phyloP scores from a whole-genome alignment of 768 basidiomycete species.

The Mycena sanguinolenta region DNA sequence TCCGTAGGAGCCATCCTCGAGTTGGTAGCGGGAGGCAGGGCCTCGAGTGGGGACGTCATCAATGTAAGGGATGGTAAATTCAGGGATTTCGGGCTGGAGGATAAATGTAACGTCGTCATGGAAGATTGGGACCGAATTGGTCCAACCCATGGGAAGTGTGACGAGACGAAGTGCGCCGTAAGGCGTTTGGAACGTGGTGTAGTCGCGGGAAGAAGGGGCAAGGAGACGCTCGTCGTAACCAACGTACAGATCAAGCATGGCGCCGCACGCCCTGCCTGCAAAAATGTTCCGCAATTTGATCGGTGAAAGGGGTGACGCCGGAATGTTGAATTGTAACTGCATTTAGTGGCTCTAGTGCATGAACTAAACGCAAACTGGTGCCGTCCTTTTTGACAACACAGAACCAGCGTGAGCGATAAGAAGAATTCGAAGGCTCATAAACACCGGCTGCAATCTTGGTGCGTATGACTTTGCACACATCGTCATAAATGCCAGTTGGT shows the following conservation, averaged over 20 bases:
- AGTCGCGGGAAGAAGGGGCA: constrained; percentile 41
- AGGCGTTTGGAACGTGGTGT: too few species aligned
- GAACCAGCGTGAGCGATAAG: constrained; percentile 33
- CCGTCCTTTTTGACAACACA: constrained; percentile 39
- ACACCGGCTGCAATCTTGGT: constrained; percentile 21
- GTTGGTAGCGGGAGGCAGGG: not conserved
- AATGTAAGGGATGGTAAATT: too few species aligned
- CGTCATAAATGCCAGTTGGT: constrained; percentile 39
- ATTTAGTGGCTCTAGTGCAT: constrained; percentile 38
- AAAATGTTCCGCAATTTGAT: too few species aligned
- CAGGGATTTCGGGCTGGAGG: constrained; percentile 22
- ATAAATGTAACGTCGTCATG: constrained; percentile 19
- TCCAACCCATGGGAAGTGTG: constrained; percentile 49
- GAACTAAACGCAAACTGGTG: constrained; percentile 36
- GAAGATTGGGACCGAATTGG: constrained; percentile 26
- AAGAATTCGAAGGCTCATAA: constrained; percentile 30
- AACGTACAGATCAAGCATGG: constrained; percentile 39
- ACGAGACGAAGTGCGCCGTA: too few species aligned
- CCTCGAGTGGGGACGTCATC: constrained; percentile 25
- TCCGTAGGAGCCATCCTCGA: constrained; percentile 17
- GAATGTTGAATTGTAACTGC: too few species aligned
- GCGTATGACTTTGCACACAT: constrained; percentile 26
- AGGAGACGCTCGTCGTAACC: constrained; percentile 47
- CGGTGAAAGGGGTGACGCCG: too few species aligned
- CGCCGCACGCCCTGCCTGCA: too few species aligned